Evolutionary conservation across 1,139 yeast species (phyloP).

Genomic region (Insectozyma bohioensis): DNA sequence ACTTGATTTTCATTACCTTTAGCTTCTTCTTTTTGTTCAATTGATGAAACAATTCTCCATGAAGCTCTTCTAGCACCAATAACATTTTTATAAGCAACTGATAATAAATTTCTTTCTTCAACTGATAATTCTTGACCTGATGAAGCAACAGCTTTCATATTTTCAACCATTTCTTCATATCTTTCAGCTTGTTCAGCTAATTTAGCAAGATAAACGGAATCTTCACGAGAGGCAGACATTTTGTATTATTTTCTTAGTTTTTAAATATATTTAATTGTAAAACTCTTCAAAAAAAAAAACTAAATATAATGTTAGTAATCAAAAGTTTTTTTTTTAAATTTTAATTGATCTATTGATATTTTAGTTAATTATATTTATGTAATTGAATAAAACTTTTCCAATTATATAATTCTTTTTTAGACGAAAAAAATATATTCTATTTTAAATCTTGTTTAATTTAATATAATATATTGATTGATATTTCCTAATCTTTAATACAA

Average conservation of each 20-base stretch:
- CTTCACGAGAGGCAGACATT: conserved; percentile 93
- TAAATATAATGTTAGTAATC: not conserved
- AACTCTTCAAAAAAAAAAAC: not conserved
- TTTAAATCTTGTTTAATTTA: no score
- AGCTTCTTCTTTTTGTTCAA: conserved; percentile 97
- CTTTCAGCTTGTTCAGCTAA: conserved; percentile 99
- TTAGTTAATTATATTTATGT: no score
- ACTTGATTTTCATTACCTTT: conserved; percentile 92
- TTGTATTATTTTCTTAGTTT: conserved; percentile 6
- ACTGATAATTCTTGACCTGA: conserved; percentile 94
- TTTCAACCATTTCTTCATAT: conserved; percentile 99
- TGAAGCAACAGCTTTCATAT: conserved; percentile 96
- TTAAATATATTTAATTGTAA: not conserved
- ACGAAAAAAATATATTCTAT: no score
- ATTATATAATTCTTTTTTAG: no score
- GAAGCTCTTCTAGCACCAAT: conserved; percentile 99
- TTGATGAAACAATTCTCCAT: conserved; percentile 97
- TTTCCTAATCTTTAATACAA: no score
- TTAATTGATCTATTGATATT: no score
- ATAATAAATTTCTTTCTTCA: conserved; percentile 95
- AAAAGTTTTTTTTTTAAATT: no score
- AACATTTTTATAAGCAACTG: conserved; percentile 97
- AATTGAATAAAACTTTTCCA: no score
- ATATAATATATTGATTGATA: no score
- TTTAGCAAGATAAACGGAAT: conserved; percentile 97